Percentiles rank a stretch among this genome's conserved stretches.
Conservation (phyloP, 257 asterid genomes). For the Penstemon eatonii region DNA sequence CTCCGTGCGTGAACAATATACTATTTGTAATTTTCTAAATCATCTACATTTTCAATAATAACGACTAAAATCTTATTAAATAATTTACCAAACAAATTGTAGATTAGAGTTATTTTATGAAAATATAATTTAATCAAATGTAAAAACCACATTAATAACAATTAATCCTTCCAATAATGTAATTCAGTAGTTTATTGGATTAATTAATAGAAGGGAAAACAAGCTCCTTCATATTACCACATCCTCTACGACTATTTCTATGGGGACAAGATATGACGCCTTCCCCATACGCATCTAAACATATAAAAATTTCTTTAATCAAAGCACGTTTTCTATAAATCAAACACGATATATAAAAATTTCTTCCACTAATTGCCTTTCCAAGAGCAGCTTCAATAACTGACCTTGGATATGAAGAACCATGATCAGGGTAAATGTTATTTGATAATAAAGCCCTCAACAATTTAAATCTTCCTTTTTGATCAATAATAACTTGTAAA, state of each 20-base stretch:
- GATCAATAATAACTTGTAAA: conserved; percentile 4
- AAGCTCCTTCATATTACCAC: background rate
- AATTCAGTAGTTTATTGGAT: too few relatives aligned
- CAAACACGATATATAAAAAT: conserved; percentile 18
- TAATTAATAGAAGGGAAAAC: background rate
- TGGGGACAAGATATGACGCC: conserved; percentile 1
- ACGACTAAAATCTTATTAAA: too few relatives aligned
- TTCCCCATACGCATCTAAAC: background rate
- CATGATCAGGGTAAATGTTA: conserved; percentile 4
- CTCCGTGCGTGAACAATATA: too few relatives aligned
- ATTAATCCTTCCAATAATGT: too few relatives aligned
- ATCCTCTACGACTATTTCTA: conserved; percentile 13
- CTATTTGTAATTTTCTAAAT: too few relatives aligned
- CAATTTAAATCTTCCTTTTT: background rate
- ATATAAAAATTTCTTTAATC: conserved; percentile 17
- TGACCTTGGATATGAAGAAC: background rate
- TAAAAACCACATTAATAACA: too few relatives aligned
- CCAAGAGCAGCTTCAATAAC: conserved; percentile 5
- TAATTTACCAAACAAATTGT: too few relatives aligned
- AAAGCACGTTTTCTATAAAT: background rate
- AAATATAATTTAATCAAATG: too few relatives aligned
- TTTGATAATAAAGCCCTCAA: background rate
- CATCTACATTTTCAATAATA: too few relatives aligned
- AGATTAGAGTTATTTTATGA: too few relatives aligned
- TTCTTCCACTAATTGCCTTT: background rate